A percentile compares a stretch with the other conserved stretches of the same genome.
Conservation (phyloP, 148 eudicot species). For the Agrostemma githago region DNA sequence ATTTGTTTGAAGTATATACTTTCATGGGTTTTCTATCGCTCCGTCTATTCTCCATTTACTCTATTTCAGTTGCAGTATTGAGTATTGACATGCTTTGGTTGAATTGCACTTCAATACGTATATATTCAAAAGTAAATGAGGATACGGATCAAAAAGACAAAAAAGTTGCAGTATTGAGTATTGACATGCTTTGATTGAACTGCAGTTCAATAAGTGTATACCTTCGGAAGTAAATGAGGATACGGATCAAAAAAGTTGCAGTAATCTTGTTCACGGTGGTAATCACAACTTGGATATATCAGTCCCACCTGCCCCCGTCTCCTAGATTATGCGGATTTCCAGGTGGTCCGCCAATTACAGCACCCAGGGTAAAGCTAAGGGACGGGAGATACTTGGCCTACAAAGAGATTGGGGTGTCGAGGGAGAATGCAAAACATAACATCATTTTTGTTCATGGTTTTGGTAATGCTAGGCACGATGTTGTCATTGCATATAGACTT, state of each 20-base stretch:
- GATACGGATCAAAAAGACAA: constrained; percentile 11
- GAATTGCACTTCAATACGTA: not conserved
- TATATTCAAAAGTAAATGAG: constrained; percentile 4
- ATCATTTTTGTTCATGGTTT: constrained; percentile 48
- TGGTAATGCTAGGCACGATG: constrained; percentile 32
- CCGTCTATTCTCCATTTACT: not conserved
- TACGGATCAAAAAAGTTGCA: constrained; percentile 15
- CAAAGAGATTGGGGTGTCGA: constrained; percentile 49
- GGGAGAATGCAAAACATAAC: constrained; percentile 43
- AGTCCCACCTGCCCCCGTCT: constrained; percentile 27
- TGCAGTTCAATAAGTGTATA: not conserved
- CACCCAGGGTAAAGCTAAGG: constrained; percentile 38
- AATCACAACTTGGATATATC: constrained; percentile 24
- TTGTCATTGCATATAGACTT: constrained; percentile 21
- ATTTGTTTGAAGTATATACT: no score
- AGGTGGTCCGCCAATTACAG: constrained; percentile 32
- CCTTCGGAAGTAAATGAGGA: not conserved
- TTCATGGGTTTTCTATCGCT: not conserved
- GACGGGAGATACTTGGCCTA: constrained; percentile 70
- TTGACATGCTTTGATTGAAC: not conserved
- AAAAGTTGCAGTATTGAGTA: constrained; percentile 1
- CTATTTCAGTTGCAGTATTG: not conserved
- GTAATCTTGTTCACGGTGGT: constrained; percentile 13
- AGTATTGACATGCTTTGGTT: constrained; percentile 1
- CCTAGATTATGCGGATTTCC: constrained; percentile 32